Conservation (phyloP, 2,329 filamentous ascomycete species). For the Ophiostoma piceae region DNA sequence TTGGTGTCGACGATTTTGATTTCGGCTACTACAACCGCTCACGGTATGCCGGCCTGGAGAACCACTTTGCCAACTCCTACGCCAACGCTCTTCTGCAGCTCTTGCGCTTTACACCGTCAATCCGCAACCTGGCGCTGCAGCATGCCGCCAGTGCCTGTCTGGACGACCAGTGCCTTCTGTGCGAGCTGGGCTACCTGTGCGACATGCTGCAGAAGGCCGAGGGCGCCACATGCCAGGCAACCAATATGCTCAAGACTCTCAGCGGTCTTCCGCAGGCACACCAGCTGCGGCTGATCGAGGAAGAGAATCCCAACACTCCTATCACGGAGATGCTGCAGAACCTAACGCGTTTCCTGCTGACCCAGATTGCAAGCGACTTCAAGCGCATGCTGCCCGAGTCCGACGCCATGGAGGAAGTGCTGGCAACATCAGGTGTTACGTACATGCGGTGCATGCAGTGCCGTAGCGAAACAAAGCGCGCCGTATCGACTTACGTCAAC, state of each 20-base stretch:
- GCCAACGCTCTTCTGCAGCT: constrained; percentile 89
- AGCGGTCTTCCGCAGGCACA: constrained; percentile 75
- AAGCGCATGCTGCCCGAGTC: constrained; percentile 59
- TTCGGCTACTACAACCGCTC: constrained; percentile 97
- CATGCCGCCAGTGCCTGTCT: constrained; percentile 84
- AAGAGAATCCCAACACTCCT: constrained; percentile 66
- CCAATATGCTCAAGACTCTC: constrained; percentile 86
- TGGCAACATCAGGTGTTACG: constrained; percentile 66
- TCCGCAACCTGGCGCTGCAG: constrained; percentile 81
- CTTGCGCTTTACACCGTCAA: constrained; percentile 80
- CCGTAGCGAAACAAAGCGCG: constrained; percentile 74
- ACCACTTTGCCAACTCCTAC: constrained; percentile 94
- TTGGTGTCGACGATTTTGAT: constrained; percentile 98
- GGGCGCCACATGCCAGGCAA: constrained; percentile 91
- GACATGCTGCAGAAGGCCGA: constrained; percentile 98
- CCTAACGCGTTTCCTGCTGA: constrained; percentile 77
- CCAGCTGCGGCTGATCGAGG: constrained; percentile 76
- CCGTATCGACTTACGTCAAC: constrained; percentile 74
- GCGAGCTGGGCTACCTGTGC: constrained; percentile 90
- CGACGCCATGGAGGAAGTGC: constrained; percentile 63
- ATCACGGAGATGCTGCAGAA: constrained; percentile 80
- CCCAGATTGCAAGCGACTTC: constrained; percentile 73
- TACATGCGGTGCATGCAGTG: constrained; percentile 83
- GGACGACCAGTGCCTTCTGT: constrained; percentile 77
- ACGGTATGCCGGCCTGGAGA: constrained; percentile 84